A percentile compares a stretch with the other conserved stretches of the same genome.
These are phyloP conservation scores for Nemophila menziesii DNA, from an alignment of 257 asterid genomes.

Conservation along the genomic window DNA sequence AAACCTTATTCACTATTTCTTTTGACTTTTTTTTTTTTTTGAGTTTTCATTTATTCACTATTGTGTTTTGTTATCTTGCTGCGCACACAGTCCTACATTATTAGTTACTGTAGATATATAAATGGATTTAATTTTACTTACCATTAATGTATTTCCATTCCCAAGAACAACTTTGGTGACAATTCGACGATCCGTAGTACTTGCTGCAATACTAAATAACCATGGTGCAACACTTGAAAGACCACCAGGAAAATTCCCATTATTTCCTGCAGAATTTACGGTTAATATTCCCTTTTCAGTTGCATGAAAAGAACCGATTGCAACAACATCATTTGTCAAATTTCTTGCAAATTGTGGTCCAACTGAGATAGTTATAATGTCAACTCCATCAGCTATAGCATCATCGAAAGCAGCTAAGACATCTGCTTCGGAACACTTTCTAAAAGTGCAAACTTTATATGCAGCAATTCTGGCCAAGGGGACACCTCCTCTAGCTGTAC, in stretches of 20 bases:
- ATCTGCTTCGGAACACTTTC: neutral
- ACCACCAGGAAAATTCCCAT: constrained; percentile 12
- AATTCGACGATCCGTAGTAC: constrained; percentile 15
- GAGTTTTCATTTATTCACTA: too few relatives aligned
- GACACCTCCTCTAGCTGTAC: constrained; percentile 3
- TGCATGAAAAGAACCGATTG: too few relatives aligned
- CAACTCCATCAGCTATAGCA: too few relatives aligned
- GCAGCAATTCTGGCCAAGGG: constrained; percentile 1
- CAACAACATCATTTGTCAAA: neutral
- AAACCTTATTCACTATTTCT: too few relatives aligned
- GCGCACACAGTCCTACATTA: too few relatives aligned
- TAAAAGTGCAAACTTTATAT: neutral
- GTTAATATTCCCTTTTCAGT: too few relatives aligned
- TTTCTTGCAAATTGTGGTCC: neutral
- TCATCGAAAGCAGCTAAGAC: constrained; percentile 3
- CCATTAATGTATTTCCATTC: constrained; percentile 14
- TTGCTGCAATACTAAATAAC: constrained; percentile 23
- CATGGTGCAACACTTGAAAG: too few relatives aligned
- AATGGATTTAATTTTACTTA: neutral
- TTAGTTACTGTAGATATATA: too few relatives aligned
- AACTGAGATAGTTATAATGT: constrained; percentile 3
- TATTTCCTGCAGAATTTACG: too few relatives aligned
- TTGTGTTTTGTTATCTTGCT: too few relatives aligned
- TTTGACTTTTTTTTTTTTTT: too few relatives aligned
- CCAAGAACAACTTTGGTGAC: constrained; percentile 15